phyloP scores from a whole-genome alignment of 2,329 filamentous ascomycete species.

The Alternaria metachromatica region DNA sequence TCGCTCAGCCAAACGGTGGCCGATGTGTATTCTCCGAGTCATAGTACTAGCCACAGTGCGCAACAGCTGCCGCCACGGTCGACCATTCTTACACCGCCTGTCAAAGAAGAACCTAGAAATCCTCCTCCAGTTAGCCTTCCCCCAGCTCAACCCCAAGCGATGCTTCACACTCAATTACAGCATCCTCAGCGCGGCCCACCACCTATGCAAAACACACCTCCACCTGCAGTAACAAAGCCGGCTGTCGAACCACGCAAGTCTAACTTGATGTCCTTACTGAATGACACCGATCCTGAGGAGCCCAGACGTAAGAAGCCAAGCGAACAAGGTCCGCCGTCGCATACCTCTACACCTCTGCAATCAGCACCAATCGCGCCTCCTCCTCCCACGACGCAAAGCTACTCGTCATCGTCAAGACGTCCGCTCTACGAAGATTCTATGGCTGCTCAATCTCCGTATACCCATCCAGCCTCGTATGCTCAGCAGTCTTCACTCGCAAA shows the following conservation, averaged over 20 bases:
- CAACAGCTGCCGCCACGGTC: conserved; percentile 35
- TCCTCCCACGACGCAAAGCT: conserved; percentile 29
- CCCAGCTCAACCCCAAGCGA: conserved; percentile 28
- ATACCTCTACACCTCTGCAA: conserved; percentile 45
- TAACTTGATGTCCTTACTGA: conserved; percentile 48
- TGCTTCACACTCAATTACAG: conserved; percentile 29
- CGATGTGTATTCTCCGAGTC: conserved; percentile 30
- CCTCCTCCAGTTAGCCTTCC: conserved; percentile 28
- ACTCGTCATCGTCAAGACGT: conserved; percentile 30
- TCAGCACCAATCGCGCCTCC: conserved; percentile 43
- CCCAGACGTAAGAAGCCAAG: conserved; percentile 42
- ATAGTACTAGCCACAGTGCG: conserved; percentile 20
- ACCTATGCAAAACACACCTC: conserved; percentile 23
- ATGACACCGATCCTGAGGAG: conserved; percentile 47
- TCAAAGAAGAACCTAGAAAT: conserved; percentile 44
- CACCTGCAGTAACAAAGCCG: conserved; percentile 33
- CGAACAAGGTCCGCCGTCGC: conserved; percentile 42
- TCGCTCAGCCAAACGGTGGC: conserved; percentile 26
- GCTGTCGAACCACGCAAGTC: conserved; percentile 45
- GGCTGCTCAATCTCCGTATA: conserved; percentile 34
- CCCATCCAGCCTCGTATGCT: conserved; percentile 31
- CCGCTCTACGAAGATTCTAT: conserved; percentile 33
- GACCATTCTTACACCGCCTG: conserved; percentile 37
- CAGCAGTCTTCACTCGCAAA: conserved; percentile 34
- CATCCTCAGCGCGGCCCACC: conserved; percentile 31